Evolutionary conservation across 225 moss, liverwort and hornwort species (phyloP), one percentile per base, ranked within the genome.

Genomic region (Pleurozium schreberi): DNA sequence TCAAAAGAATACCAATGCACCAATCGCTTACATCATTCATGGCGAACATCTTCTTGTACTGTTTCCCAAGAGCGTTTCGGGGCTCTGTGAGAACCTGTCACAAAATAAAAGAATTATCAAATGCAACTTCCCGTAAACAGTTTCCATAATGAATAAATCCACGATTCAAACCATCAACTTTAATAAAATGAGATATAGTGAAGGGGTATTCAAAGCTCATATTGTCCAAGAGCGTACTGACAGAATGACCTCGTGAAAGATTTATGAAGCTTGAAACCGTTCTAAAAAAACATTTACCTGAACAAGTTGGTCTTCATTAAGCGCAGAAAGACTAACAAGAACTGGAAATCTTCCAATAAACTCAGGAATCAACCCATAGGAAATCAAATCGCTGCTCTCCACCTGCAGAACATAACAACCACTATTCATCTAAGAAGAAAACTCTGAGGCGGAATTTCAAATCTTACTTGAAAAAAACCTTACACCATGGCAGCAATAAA

Each of bases 31-130:
- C 98, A 89, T 92, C 96, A 91, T 98, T 98, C 96, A 98, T 97
- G 50, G 98, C 94, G 80, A 98, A 96, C 98, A 98, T 96, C 92
- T 98, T 98, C 93, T 98, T 98, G 93, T 98, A 97, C 89, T 98
- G 98, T 93, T 98, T 98, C 82, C 97, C 96, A 90, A 98, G 96
- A 89, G 98, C 97, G 87, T 98, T 97, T 59, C 95, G 96, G 73
- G 98, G 98, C 86, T 98, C 96, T 85, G 97, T 98, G 53, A 98
- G 96, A 88, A 97, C 97, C 98, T 98, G 95, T 81, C 76, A 90
- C 73, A 88, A n/a, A 67, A 45, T 34, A 45, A 83, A 11, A 82
- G 36, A 79, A 55, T 64, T 47, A 80, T 83, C 64, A 85, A 85
- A 50, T 57, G 47, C 42, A 89, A n/a, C 64, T 87, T 60, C 84